A percentile compares a stretch with the other conserved stretches of the same genome.
Evolutionary conservation across 148 eudicot genomes (phyloP).

Genomic region (Vaccinium vitisidaea): DNA sequence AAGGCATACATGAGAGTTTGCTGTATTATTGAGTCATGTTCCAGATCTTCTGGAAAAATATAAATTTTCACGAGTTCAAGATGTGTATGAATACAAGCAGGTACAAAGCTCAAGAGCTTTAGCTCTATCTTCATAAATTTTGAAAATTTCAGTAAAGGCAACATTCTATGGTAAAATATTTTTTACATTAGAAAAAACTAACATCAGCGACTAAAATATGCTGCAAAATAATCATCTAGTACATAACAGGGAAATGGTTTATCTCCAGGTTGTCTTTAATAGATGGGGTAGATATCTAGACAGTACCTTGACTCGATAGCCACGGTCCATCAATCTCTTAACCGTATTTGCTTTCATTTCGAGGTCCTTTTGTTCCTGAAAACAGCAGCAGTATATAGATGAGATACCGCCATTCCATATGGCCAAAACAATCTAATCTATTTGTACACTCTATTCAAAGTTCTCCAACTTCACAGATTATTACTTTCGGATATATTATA

Average conservation of each 20-base stretch:
- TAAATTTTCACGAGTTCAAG: background rate
- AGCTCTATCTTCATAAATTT: background rate
- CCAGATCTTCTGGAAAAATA: background rate
- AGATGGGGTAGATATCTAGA: background rate
- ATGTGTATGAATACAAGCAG: background rate
- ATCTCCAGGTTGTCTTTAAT: background rate
- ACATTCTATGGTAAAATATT: background rate
- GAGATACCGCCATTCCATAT: background rate
- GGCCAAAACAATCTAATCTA: background rate
- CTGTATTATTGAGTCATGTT: background rate
- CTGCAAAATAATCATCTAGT: background rate
- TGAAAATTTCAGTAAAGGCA: background rate
- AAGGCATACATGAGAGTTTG: background rate
- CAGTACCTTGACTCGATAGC: constrained; percentile 83
- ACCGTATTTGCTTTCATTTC: constrained; percentile 63
- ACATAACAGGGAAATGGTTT: background rate
- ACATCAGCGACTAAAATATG: background rate
- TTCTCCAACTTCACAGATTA: background rate
- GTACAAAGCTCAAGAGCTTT: background rate
- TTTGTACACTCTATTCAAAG: no score
- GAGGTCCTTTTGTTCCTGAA: constrained; percentile 72
- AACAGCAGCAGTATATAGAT: constrained; percentile 8
- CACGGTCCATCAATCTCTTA: constrained; percentile 70
- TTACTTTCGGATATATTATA: background rate
- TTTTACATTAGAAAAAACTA: background rate